These are phyloP conservation scores for Phycomyces nitens DNA, from an alignment of 192 early-diverging fungal genomes.

Conservation along the genomic window DNA sequence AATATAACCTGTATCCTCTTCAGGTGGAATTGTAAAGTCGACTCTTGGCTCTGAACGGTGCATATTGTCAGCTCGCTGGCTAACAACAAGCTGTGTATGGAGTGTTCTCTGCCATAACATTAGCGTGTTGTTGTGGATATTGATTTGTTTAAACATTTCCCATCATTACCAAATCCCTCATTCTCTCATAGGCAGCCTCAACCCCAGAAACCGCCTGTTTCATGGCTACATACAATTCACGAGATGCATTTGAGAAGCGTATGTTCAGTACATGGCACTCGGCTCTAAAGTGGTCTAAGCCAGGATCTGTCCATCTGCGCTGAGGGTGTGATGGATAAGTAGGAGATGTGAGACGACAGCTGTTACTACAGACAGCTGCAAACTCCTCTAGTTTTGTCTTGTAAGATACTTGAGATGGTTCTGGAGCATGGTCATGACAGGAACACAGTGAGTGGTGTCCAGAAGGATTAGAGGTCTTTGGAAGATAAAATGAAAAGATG, in stretches of 20 bases:
- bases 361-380: constrained; percentile 1
- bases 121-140: neutral
- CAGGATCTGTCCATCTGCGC: constrained; percentile 22
- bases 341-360: neutral
- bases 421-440: neutral
- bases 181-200: constrained; percentile 25
- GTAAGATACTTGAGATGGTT: neutral
- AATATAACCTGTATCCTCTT: neutral
- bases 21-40: neutral
- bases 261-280: constrained; percentile 11
- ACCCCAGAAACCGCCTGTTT: constrained; percentile 20
- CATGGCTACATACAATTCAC: constrained; percentile 14
- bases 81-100: constrained; percentile 2
- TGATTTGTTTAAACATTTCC: neutral
- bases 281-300: constrained; percentile 3
- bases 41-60: neutral
- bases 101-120: neutral
- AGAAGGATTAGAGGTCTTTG: constrained; percentile 1
- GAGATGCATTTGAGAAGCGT: constrained; percentile 11
- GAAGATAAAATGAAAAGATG: constrained; percentile 13
- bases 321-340: constrained; percentile 4
- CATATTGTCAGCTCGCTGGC: neutral
- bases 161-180: constrained; percentile 24
- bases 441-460: neutral
- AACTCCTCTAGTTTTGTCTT: neutral